Evolutionary conservation across 345 rosid species (phyloP), one percentile per base, ranked within the genome.

Genomic region (Dipteronia sinensis): DNA sequence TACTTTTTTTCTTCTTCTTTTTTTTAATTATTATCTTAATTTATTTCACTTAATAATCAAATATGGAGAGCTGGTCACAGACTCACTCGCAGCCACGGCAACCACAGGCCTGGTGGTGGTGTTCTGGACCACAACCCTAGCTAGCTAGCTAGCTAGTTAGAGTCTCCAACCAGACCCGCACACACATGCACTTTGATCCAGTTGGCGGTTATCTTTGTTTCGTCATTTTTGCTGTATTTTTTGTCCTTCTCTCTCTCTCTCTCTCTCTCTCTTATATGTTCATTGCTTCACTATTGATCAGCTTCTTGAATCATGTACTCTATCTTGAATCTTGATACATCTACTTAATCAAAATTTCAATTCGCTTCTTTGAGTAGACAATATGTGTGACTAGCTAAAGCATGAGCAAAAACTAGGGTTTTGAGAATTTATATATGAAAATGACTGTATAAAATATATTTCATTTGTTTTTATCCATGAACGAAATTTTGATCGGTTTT

Each of bases 41-140:
- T 34, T 34, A 34, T 34, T 34, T 4, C 38, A 34, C 38, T 34
- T 34, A 34, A 34, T 34, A 34, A 34, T 34, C 38, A 12, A 15
- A 49, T 67, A 49, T 13, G 10, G 62, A 67, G 40, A 67, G 40
- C 17, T 15, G 38, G 38, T 34, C 38, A 34, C 38, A 31, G 34
- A 31, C 34, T 31, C 34, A 31, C 34, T 31, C 34, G 7, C 25
- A 46, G 53, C 12, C 12, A 44, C 38, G 38, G 38, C 0, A 47
- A 51, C 11, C n/a, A 27, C 25, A 27, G 23, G 69, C 22, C 69
- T 46, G 49, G 49, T 2, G 49, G 49, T 46, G 49, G 38, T 34
- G 6, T 34, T 78, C 20, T 70, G 87, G 86, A 80, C 84, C 83
- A 87, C 84, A 51, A 63, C 20, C 70, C 38, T 20, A 34, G 38